Evolutionary conservation across 768 basidiomycete genomes (phyloP), one percentile per base, ranked within the genome.

Genomic region (Floccularia luteovirens): DNA sequence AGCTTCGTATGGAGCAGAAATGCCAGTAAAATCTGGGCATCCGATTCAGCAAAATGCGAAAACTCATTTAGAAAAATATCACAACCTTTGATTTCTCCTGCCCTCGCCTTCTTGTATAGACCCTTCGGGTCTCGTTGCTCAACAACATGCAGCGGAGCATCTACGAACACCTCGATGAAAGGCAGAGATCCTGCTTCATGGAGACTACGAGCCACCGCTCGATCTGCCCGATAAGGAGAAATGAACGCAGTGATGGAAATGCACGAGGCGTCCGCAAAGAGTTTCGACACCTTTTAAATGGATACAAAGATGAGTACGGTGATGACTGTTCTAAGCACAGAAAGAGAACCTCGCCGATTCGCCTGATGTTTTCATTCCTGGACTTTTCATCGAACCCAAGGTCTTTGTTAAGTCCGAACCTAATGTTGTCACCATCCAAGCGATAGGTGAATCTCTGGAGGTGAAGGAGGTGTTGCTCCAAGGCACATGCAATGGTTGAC

Each of bases 81-180:
- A 38, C 42, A n/a, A 90, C 94, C 90, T 77, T 90, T 90, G 54
- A 99, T 97, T 63, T 92, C 87, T 10, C 96, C 96, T 0, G 86
- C 81, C 45, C 96, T 70, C 5, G 96, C 96, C 60, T 90, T 96
- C 67, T 89, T 93, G 69, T 99, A 99, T 44, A 99, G 64, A 1
- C 96, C 94, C 61, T 99, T 99, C 1, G 96, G 96, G 58, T 99
- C 96, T 41, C 96, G 80, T 55, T 76, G 67, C 63, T 99, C 96
- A 17, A 89, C 90, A 6, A 93, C 79, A 32, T 69, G 59, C 35
- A 99, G 72, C 4, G 94, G 90, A 0, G 91, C 94, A 61, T 98
- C 94, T 34, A 98, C 72, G 53, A 82, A 99, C 27, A 98, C 91
- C 64, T 99, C 96, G 44, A 99, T 57, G 61, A 99, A 98, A 27